Evolutionary conservation across 352 stramenopile genomes (phyloP).

Genomic region (Phytophthora macrochlamydospora): DNA sequence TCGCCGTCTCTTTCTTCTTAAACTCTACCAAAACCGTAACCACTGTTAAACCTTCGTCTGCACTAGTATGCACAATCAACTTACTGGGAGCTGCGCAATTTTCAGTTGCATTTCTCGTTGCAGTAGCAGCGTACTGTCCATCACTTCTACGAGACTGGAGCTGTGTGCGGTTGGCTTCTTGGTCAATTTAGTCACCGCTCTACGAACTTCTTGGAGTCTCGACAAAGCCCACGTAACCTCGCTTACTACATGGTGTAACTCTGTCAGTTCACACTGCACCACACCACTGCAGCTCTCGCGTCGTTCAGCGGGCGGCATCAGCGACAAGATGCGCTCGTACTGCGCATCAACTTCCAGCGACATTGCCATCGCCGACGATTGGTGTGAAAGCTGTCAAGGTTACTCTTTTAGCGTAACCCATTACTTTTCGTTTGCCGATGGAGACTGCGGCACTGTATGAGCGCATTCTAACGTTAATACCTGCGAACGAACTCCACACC

Average conservation of each 20-base stretch:
- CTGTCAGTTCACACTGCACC: constrained; percentile 14
- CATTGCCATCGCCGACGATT: neutral
- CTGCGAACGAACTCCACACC: too few species aligned
- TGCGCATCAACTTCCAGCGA: constrained; percentile 2
- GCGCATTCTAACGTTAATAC: too few species aligned
- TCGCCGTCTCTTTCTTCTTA: neutral
- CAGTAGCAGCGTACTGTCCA: constrained; percentile 19
- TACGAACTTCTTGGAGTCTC: constrained; percentile 31
- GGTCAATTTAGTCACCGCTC: constrained; percentile 31
- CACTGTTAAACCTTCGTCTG: neutral
- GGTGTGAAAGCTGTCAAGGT: neutral
- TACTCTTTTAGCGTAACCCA: neutral
- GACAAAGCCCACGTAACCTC: constrained; percentile 10
- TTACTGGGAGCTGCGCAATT: constrained; percentile 10
- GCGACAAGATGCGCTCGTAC: constrained; percentile 34
- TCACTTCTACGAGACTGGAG: constrained; percentile 11
- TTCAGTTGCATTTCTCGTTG: constrained; percentile 13
- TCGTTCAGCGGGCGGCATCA: constrained; percentile 21
- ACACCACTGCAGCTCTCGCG: constrained; percentile 23
- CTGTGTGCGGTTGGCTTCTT: constrained; percentile 15
- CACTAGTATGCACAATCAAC: neutral
- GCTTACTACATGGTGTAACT: constrained; percentile 5
- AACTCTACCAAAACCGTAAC: neutral
- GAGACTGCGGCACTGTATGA: too few species aligned
- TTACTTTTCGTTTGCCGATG: neutral